A percentile compares a stretch with the other conserved stretches of the same genome.
phyloP scores from a whole-genome alignment of 2,329 filamentous ascomycete species.

The Fusarium nelsonii region DNA sequence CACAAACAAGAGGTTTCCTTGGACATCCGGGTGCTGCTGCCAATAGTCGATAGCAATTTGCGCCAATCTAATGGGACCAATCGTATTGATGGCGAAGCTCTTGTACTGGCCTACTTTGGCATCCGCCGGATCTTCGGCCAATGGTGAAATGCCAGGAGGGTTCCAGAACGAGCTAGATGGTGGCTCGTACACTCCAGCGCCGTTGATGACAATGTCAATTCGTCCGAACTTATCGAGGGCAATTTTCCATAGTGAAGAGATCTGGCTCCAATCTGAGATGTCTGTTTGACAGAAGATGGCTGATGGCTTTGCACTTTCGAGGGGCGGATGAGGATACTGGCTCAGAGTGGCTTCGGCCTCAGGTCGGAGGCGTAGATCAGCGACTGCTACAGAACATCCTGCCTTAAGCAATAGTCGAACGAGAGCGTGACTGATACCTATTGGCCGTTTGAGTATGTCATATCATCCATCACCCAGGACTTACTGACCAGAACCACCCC shows the following conservation, averaged over 20 bases:
- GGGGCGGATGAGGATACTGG: too few species aligned
- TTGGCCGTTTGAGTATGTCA: too few species aligned
- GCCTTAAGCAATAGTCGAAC: background rate
- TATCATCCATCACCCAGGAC: too few species aligned
- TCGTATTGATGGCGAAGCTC: conserved; percentile 46
- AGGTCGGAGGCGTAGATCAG: conserved; percentile 17
- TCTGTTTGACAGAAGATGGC: conserved; percentile 46
- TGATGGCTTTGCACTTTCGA: background rate
- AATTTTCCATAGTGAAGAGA: conserved; percentile 42
- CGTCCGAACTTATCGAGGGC: conserved; percentile 63
- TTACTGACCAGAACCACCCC: conserved; percentile 31
- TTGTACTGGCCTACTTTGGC: conserved; percentile 40
- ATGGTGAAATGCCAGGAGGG: conserved; percentile 40
- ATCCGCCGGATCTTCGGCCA: conserved; percentile 40
- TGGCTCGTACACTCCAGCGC: conserved; percentile 65
- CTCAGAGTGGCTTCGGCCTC: conserved; percentile 21
- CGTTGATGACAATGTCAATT: conserved; percentile 72
- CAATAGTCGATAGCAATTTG: conserved; percentile 50
- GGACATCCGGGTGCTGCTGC: conserved; percentile 37
- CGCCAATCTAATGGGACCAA: conserved; percentile 46
- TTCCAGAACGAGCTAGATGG: conserved; percentile 48
- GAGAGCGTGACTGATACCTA: conserved; percentile 26
- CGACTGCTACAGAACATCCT: conserved; percentile 15
- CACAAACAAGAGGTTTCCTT: conserved; percentile 46
- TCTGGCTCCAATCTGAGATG: conserved; percentile 46